Base-by-base conservation (phyloP, 306 rosid genomes). In the Chamaecrista fasciculata region DNA sequence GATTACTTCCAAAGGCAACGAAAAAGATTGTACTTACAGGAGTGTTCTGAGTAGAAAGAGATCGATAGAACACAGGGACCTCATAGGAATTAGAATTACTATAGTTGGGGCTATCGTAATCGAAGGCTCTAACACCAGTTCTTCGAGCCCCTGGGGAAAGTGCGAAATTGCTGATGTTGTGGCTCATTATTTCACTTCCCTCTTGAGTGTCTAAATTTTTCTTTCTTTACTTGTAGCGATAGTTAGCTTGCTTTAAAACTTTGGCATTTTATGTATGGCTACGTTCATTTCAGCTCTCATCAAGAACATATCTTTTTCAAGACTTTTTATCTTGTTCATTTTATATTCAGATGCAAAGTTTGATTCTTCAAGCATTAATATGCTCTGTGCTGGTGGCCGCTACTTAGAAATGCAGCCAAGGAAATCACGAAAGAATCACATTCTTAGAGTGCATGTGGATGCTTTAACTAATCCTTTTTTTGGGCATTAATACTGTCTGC, bases 111-210 rank as follows among this genome's bases (percentile, higher is more conserved):
- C 52, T 51, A 10, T 51, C 69, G 42, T 50, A 70, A 75, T 51
- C 85, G 72, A 74, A 73, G 62, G 79, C 70, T 76, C 79, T 75
- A 24, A 58, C 43, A 25, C 76, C 48, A 20, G 74, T 37, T 33
- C 72, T 70, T 76, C 74, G 16, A 40, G 44, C 24, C 61, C 69
- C 62, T 5, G 82, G 65, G 2, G 64, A 39, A 8, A 74, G 68
- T 4, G 65, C 59, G 62, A 57, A 66, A 67, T 77, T 81, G 83
- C 53, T 79, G 77, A 61, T 68, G 64, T 79, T 74, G 39, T 76
- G 79, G 70, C 78, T 82, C 83, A 81, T 84, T 72, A 51, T 83
- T 51, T 78, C 77, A 34, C 76, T 47, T 66, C 70, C 66, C 50
- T 74, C 20, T 29, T 60, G 48, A 44, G 50, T 15, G 49, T 49